Conservation (phyloP, 768 basidiomycete species). For the Lenzites betulinus region DNA sequence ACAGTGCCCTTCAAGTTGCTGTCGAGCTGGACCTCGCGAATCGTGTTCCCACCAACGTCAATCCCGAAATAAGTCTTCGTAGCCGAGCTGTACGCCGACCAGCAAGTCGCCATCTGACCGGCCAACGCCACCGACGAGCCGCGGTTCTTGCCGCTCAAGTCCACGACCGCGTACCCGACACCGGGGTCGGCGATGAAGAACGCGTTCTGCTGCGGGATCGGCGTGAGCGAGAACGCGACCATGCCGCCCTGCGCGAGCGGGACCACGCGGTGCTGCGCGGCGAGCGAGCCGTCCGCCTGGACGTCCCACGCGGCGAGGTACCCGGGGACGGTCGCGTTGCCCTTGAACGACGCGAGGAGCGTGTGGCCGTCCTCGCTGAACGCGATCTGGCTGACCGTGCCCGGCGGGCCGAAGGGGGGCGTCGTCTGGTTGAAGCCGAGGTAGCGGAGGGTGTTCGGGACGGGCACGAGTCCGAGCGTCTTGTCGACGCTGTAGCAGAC, state of each 20-base stretch:
- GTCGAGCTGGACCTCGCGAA: slow-evolving; percentile 49
- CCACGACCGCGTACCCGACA: slow-evolving; percentile 33
- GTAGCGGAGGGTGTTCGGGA: slow-evolving; percentile 44
- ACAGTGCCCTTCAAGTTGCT: slow-evolving; percentile 45
- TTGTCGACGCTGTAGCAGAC: slow-evolving; percentile 47
- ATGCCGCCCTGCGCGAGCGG: slow-evolving; percentile 42
- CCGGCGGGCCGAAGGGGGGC: slow-evolving; percentile 49
- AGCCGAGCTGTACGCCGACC: slow-evolving; percentile 30
- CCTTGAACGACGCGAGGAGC: slow-evolving; percentile 51
- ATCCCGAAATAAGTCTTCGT: slow-evolving; percentile 35
- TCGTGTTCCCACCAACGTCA: slow-evolving; percentile 27
- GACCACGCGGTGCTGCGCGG: slow-evolving; percentile 40
- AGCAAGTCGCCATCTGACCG: slow-evolving; percentile 34
- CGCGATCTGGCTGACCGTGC: slow-evolving; percentile 45
- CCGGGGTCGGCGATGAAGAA: slow-evolving; percentile 32
- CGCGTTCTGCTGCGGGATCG: slow-evolving; percentile 31
- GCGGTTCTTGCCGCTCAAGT: slow-evolving; percentile 25
- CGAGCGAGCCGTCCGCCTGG: slow-evolving; percentile 43
- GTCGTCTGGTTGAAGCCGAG: slow-evolving; percentile 52
- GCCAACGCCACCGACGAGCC: slow-evolving; percentile 20
- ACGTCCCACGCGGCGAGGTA: slow-evolving; percentile 54
- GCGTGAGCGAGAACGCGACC: slow-evolving; percentile 49
- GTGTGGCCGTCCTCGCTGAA: slow-evolving; percentile 47
- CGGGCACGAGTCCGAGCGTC: slow-evolving; percentile 41
- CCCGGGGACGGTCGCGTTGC: slow-evolving; percentile 46